Base-by-base conservation (phyloP, 805 yeast species). In the Peterozyma xylosa region DNA sequence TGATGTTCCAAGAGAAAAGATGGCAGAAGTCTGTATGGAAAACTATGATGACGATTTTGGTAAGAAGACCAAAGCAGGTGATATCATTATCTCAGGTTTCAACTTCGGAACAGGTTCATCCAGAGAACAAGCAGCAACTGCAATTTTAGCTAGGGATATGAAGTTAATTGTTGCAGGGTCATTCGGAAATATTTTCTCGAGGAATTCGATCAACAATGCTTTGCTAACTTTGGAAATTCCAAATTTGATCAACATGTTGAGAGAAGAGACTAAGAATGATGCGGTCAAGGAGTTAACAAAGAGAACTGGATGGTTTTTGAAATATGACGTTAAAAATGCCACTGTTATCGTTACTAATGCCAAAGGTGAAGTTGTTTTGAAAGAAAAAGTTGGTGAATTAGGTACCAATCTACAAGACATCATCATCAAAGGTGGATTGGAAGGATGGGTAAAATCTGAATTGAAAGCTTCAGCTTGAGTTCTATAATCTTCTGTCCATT, bases 11-110 rank as follows among this genome's bases (percentile, higher is more conserved):
- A 76, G 85, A 57, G 96, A 87, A 54, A 87, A 84, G 62, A 93
- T 93, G 99, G 99, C 99, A 33, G 86, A 91, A 65, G 99, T 93
- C 39, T 93, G 99, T 70, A 93, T 93, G 99, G 99, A 93, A 67
- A 93, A 93, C 70, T 93, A 93, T 66, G 99, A 93, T 64, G 61
- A 86, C 11, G 96, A 90, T 52, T 93, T 93, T 64, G 82, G 85
- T 46, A 50, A 66, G 30, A 90, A 88, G 71, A 86, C 95, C 30
- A 71, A 79, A 49, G 76, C 96, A 3, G 88, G 91, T 40, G 99
- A 93, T 63, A 89, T 93, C 53, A 77, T 93, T 45, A 78, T 93
- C 39, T 79, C 90, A 45, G 99, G 99, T 14, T 93, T 70, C 73
- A 93, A 93, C 63, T 93, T 93, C 61, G 99, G 99, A 54, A 93